Evolutionary conservation across 768 basidiomycete species (phyloP), one percentile per base, ranked within the genome.

Genomic region (Astraeus odoratus): DNA sequence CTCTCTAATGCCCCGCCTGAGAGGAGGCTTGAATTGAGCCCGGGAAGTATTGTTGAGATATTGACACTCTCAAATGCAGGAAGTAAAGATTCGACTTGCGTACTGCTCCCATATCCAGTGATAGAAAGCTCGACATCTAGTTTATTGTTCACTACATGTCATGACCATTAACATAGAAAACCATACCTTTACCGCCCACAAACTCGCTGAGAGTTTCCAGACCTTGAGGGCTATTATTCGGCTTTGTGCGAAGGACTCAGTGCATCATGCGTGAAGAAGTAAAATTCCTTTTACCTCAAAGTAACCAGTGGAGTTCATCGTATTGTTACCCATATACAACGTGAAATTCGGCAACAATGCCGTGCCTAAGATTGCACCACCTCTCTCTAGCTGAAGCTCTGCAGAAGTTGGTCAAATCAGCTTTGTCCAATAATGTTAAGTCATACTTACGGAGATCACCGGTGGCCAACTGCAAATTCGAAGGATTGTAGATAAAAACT

Each of bases 401-500:
- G 39, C 26, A 31, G 8, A 10, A 46, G 34, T 16, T 13, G 6
- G 16, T 52, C 12, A 44, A 18, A 23, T 6, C 29, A 25, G 23
- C 1, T 19, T 24, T 22, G 24, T 8, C 15, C 22, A 12, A 5
- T 2, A 41, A 20, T 29, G 25, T 36, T 33, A 47, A 39, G 31
- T 7, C 25, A 36, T n/a, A 64, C 79, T 48, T 52, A 83, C 81
- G 74, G 44, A 86, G 57, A 54, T 86, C 80, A 13, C 83, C 84
- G 2, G 73, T 73, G 7, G 67, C 56, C 19, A 88, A 63, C 47
- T 80, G 72, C 42, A 88, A 67, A 55, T 74, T 81, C 5, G 80
- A 83, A 9, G 83, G 85, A 57, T 88, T 88, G 54, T 67, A 54
- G 7, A 88, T 84, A 5, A 73, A 65, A 19, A 83, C 81, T 78